These are phyloP conservation scores for Sutorius australiensis DNA, from an alignment of 768 basidiomycete species.

Conservation along the genomic window DNA sequence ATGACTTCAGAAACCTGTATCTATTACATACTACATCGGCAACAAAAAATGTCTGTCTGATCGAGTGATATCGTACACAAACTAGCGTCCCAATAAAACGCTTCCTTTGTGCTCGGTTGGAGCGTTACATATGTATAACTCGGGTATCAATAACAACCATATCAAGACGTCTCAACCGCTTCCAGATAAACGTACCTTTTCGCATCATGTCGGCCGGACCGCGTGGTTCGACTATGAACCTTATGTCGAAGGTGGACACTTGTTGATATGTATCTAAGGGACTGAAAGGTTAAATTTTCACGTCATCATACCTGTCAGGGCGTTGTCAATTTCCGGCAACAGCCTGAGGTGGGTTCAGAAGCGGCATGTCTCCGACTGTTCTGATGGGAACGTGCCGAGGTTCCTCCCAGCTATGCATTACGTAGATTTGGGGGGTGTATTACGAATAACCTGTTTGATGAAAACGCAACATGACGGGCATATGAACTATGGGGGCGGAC, in stretches of 20 bases:
- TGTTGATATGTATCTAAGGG: conserved; percentile 2
- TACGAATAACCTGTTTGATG: no score
- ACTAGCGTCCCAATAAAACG: background rate
- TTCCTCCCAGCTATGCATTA: background rate
- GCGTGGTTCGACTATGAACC: background rate
- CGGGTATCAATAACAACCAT: background rate
- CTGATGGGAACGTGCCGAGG: background rate
- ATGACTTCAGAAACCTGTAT: conserved; percentile 30
- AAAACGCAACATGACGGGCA: no score
- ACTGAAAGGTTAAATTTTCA: background rate
- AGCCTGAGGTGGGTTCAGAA: background rate
- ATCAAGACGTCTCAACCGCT: conserved; percentile 2
- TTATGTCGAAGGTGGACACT: background rate
- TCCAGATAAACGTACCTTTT: background rate
- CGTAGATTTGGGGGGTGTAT: no score
- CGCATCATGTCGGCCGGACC: conserved; percentile 4
- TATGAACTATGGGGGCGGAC: background rate
- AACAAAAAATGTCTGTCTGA: conserved; percentile 6
- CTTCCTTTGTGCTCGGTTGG: background rate
- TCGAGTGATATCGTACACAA: background rate
- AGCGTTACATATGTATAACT: background rate
- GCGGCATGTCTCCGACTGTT: background rate
- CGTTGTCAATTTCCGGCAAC: background rate
- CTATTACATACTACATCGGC: conserved; percentile 16
- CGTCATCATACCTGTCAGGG: background rate